A percentile compares a stretch with the other conserved stretches of the same genome.
phyloP scores from a whole-genome alignment of 768 basidiomycete species.

The Amylocystis lapponica region DNA sequence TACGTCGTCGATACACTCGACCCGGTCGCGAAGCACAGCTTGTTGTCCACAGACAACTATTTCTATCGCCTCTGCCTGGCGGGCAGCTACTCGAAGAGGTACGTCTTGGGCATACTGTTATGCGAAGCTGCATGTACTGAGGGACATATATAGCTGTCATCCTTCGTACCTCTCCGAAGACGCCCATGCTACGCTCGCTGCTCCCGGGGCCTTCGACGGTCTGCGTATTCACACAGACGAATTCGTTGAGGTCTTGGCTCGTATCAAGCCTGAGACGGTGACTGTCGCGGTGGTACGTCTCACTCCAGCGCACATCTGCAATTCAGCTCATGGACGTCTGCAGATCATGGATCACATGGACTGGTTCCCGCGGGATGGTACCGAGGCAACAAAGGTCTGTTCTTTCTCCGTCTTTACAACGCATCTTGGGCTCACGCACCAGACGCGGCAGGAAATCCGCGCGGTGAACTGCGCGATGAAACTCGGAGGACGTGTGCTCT shows the following conservation, averaged over 20 bases:
- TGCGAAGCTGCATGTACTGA: neutral
- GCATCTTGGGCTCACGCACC: neutral
- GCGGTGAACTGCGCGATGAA: slow-evolving; percentile 15
- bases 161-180: slow-evolving; percentile 10
- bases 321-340: no score
- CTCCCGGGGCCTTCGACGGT: slow-evolving; percentile 10
- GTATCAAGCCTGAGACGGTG: slow-evolving; percentile 10
- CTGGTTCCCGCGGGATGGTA: slow-evolving; percentile 13
- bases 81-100: slow-evolving; percentile 7
- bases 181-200: slow-evolving; percentile 8
- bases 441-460: slow-evolving; percentile 4
- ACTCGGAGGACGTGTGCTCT: slow-evolving; percentile 12
- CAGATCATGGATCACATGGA: slow-evolving; percentile 18
- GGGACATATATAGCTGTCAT: no score
- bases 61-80: slow-evolving; percentile 12
- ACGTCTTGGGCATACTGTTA: no score
- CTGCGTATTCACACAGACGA: slow-evolving; percentile 12
- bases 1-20: slow-evolving; percentile 27
- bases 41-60: slow-evolving; percentile 12
- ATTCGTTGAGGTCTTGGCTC: slow-evolving; percentile 12
- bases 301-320: no score
- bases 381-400: slow-evolving; percentile 5
- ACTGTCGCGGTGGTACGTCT: slow-evolving; percentile 11
- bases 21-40: slow-evolving; percentile 20
- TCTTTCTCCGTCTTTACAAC: no score